phyloP scores from a whole-genome alignment of 768 basidiomycete genomes.

The Macrolepiota dolichaula region DNA sequence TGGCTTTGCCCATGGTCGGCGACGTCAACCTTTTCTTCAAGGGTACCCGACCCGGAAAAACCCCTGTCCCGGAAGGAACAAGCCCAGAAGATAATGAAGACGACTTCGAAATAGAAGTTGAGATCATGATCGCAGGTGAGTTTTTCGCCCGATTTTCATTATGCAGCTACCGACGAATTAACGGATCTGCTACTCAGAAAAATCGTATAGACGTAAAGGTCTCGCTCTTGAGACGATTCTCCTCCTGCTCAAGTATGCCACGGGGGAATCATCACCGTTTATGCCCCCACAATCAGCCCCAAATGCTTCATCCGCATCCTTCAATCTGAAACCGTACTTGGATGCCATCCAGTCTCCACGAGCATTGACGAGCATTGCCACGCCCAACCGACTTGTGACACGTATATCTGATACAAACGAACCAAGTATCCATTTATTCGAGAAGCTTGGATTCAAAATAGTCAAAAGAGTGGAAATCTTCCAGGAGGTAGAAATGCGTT shows the following conservation, averaged over 20 bases:
- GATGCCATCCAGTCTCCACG: constrained; percentile 9
- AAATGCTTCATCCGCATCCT: background rate
- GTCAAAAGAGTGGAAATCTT: constrained; percentile 73
- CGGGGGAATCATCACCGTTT: constrained; percentile 34
- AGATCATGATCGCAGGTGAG: constrained; percentile 90
- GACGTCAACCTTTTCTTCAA: constrained; percentile 92
- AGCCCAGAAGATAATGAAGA: constrained; percentile 29
- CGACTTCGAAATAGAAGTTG: constrained; percentile 73
- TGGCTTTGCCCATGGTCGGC: constrained; percentile 57
- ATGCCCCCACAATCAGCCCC: constrained; percentile 10
- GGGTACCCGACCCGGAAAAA: constrained; percentile 29
- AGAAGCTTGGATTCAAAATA: constrained; percentile 70
- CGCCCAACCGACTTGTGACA: constrained; percentile 51
- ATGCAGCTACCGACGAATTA: background rate
- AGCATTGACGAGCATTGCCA: constrained; percentile 29
- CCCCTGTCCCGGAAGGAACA: constrained; percentile 14
- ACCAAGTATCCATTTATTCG: constrained; percentile 70
- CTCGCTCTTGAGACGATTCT: constrained; percentile 59
- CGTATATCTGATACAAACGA: constrained; percentile 69
- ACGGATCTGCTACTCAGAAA: constrained; percentile 38
- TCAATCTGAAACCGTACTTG: constrained; percentile 6
- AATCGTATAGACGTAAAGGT: constrained; percentile 65
- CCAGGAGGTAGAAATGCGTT: constrained; percentile 80
- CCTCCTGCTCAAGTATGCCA: constrained; percentile 68
- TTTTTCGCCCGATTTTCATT: background rate